Base-by-base conservation (phyloP, 139 green algal species). In the Micractinium sp. region DNA sequence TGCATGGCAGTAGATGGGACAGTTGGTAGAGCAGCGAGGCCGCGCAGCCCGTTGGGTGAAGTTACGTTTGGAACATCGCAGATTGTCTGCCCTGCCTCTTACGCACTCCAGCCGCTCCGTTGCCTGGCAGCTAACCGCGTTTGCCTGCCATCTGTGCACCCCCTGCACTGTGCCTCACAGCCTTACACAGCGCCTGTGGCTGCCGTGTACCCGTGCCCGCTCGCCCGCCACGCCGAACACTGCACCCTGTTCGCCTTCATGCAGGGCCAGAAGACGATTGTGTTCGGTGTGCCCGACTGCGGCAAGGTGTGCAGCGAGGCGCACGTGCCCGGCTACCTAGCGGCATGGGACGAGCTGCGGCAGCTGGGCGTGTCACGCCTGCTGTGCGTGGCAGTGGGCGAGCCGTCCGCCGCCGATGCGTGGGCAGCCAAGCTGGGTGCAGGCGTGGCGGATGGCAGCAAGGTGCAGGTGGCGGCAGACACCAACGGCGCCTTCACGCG, bases 271-370 rank as follows among this genome's bases (percentile, higher is more conserved):
- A 77, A 89, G 2, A 76, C 89, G 0, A 88, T 91, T 13, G 18
- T 95, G 23, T 94, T 95, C 88, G 93, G 93, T 18, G 82, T 95
- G 35, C 93, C 93, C 33, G 91, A 95, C 85, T 88, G 93, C 60
- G 93, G 93, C 56, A 89, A 90, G 63, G 91, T 93, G 27, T 95
- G 93, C 82, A 89, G 67, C 71, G 86, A 94, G 71, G 61, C 89
- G 63, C 92, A 95, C 81, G 79, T 93, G 38, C 91, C 92, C 16
- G 79, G 83, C 25, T 95, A 89, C 87, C 36, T 95, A 35, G 39
- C 91, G 35, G 77, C 89, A 19, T 78, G 82, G 33, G 87, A 94
- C 25, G 87, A 90, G 60, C 53, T 95, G 74, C 88, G 89, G 53
- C 74, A 87, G 73, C 47, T 77, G 35, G 92, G 92, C 29, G 78